Evolutionary conservation across 306 rosid species (phyloP), one percentile per base, ranked within the genome.

Genomic region (Ammopiptanthus mongolicus): DNA sequence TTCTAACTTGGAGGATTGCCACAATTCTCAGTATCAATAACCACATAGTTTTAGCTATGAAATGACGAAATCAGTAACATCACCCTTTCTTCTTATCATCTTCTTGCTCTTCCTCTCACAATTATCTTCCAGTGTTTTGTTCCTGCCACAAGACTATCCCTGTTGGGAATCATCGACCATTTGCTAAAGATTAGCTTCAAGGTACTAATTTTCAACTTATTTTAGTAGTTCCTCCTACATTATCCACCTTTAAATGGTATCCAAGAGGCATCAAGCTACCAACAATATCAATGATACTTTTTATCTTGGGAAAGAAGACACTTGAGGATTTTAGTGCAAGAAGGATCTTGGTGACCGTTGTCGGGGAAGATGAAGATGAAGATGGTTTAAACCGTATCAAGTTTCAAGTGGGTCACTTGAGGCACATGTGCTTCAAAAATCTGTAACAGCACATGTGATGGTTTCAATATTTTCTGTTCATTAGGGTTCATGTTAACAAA

Each of bases 11-110:
- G 28, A 25, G 59, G 83, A 81, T 8, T 88, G 88, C 82, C 58
- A 59, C 5, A 36, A 68, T 8, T 67, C 84, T 19, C 78, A 51
- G 28, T 78, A 46, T 73, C 78, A 83, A 33, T 67, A 52, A 78
- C 91, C 84, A 22, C 87, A 86, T 47, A 89, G 91, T 81, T 86
- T 87, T 75, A 81, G 47, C 81, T 89, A 82, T 66, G 88, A 76
- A 88, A 89, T 0, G 81, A 82, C 5, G 77, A 81, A 51, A 65
- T 34, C 36, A 46, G 51, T 41, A 69, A 60, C 34, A 53, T 31
- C 74, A 83, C n/a, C n/a, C n/a, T n/a, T n/a, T n/a, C n/a, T 74
- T 77, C 78, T 73, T 87, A 51, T 29, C 84, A 36, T 83, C 93
- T 57, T 87, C 91, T 2, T 29, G 63, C n/a, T 87, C 89, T 56